Conservation (phyloP, 2,329 filamentous ascomycete genomes). For the Biscogniauxia marginata region DNA sequence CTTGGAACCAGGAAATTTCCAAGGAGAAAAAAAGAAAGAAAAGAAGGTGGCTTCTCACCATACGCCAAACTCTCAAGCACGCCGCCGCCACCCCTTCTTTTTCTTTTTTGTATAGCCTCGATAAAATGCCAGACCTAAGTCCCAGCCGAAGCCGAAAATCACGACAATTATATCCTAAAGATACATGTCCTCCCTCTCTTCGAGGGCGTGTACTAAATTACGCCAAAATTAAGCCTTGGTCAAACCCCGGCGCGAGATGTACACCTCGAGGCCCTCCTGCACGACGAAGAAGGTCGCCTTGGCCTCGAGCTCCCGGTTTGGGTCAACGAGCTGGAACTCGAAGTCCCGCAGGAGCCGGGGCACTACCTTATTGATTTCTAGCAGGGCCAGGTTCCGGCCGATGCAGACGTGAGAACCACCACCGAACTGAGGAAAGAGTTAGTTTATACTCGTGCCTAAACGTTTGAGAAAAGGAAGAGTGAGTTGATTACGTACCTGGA, state of each 20-base stretch:
- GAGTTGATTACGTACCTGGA: slow-evolving; percentile 43
- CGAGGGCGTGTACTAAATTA: too few relatives aligned
- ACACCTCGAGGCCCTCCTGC: slow-evolving; percentile 55
- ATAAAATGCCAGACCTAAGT: background rate
- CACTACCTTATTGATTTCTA: slow-evolving; percentile 60
- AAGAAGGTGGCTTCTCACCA: background rate
- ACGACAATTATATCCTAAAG: background rate
- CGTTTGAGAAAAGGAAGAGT: background rate
- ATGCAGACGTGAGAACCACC: slow-evolving; percentile 55
- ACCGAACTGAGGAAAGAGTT: slow-evolving; percentile 44
- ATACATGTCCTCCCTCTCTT: too few relatives aligned
- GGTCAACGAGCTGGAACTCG: slow-evolving; percentile 51
- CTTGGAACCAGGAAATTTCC: too few relatives aligned
- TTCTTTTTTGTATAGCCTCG: background rate
- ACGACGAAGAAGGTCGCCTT: slow-evolving; percentile 60
- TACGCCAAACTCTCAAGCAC: background rate
- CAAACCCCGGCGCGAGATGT: slow-evolving; percentile 36
- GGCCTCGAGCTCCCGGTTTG: slow-evolving; percentile 48
- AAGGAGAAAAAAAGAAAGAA: too few relatives aligned
- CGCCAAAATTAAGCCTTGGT: slow-evolving; percentile 17
- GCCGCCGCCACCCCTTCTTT: background rate
- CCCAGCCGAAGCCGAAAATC: background rate
- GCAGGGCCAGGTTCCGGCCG: slow-evolving; percentile 51
- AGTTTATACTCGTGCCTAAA: background rate
- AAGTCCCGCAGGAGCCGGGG: slow-evolving; percentile 55